Evolutionary conservation across 345 rosid species (phyloP).

Genomic region (Eucalyptus curtisii): DNA sequence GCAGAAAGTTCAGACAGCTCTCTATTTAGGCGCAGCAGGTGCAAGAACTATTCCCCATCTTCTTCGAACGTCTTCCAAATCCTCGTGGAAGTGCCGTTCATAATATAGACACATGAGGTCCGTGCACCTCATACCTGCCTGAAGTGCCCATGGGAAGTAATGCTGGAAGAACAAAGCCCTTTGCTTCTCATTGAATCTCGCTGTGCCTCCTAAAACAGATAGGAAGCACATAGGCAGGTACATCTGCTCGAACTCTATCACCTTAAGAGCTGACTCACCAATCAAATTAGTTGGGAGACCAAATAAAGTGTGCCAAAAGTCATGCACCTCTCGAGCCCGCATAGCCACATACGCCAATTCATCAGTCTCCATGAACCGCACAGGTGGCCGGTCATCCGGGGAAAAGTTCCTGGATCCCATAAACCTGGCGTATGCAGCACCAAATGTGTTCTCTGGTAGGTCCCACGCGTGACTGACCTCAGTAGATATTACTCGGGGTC

Average conservation of each 20-base stretch:
- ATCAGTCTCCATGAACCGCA: conserved; percentile 37
- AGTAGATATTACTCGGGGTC: conserved; percentile 25
- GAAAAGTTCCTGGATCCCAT: conserved; percentile 42
- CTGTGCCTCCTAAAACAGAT: conserved; percentile 24
- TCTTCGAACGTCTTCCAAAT: conserved; percentile 21
- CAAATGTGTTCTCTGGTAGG: conserved; percentile 27
- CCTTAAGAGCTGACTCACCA: conserved; percentile 35
- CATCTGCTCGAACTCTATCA: conserved; percentile 42
- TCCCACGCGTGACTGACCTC: conserved; percentile 33
- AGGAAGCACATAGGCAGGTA: conserved; percentile 34
- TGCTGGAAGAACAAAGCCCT: conserved; percentile 23
- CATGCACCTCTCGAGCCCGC: conserved; percentile 42
- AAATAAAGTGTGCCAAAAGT: conserved; percentile 42
- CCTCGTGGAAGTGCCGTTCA: conserved; percentile 33
- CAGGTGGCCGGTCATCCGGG: conserved; percentile 33
- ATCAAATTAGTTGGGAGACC: conserved; percentile 29
- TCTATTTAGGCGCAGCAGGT: conserved; percentile 1
- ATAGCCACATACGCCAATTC: conserved; percentile 33
- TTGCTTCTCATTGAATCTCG: conserved; percentile 32
- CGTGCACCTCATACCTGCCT: conserved; percentile 12
- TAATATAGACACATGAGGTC: conserved; percentile 36
- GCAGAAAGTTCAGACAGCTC: background rate
- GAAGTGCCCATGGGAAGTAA: conserved; percentile 34
- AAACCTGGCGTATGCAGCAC: conserved; percentile 35
- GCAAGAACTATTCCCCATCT: conserved; percentile 26